Base-by-base conservation (phyloP, 441 rosid species). In the Heliophila coronopifolia region DNA sequence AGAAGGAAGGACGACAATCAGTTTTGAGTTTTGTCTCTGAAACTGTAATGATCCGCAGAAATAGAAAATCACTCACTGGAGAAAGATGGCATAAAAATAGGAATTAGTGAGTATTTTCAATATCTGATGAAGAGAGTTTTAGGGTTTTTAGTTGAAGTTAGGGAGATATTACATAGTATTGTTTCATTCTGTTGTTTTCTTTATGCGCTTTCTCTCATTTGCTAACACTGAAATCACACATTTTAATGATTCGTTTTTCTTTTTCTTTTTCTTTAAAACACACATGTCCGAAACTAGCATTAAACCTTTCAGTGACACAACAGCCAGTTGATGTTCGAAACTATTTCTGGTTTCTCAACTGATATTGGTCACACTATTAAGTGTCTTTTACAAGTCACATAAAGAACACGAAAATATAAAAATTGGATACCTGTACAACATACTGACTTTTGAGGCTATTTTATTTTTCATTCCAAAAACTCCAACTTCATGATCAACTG, bases 401-500 rank as follows among this genome's bases (percentile, higher is more conserved):
- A n/a, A n/a, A n/a, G n/a, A n/a, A n/a, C n/a, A n/a, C n/a, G n/a
- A n/a, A n/a, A n/a, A n/a, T n/a, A n/a, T n/a, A n/a, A n/a, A n/a
- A n/a, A n/a, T n/a, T n/a, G n/a, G n/a, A n/a, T n/a, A n/a, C n/a
- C 33, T 64, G 53, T 64, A 64, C 69, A 56, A 34, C 52, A 49
- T 54, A 24, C 55, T 37, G 33, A 41, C 16, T 31, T 26, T 24
- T 14, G 1, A 36, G 9, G n/a, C 25, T 34, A 32, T 8, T 9
- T 7, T n/a, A n/a, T n/a, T 1, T 9, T 23, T 14, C 75, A 66
- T 81, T 66, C 86, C 96, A 61, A 77, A 61, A 53, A 79, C 84
- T 10, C 81, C 78, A 24, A 86, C 88, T 80, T 86, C 82, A 55
- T 84, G 86, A 60, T 89, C 96, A 12, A 84, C 81, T 75, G 81